Evolutionary conservation across 2,329 filamentous ascomycete genomes (phyloP).

Genomic region (Fusarium torreyae): DNA sequence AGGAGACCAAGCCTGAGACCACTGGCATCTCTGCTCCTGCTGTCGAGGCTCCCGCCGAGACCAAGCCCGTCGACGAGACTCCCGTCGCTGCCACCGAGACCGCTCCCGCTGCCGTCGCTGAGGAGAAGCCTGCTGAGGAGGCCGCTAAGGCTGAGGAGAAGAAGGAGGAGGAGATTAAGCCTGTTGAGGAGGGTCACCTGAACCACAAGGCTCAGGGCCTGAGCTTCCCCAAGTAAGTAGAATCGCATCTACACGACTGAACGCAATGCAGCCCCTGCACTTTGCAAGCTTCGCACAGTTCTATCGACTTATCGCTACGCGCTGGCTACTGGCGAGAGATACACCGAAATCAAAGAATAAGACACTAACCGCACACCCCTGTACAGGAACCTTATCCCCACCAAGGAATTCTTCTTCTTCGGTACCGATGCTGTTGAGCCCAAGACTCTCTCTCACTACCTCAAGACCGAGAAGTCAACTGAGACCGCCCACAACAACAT

Average conservation of each 20-base stretch:
- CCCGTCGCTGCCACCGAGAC: constrained; percentile 54
- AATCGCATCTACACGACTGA: neutral
- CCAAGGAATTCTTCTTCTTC: constrained; percentile 96
- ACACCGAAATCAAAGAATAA: neutral
- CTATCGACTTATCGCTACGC: neutral
- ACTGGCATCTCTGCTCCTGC: constrained; percentile 51
- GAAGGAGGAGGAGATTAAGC: constrained; percentile 73
- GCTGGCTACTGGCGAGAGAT: neutral
- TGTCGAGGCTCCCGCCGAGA: constrained; percentile 54
- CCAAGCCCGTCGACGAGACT: constrained; percentile 59
- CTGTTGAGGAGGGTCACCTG: constrained; percentile 85
- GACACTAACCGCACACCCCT: constrained; percentile 43
- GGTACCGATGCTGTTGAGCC: constrained; percentile 79
- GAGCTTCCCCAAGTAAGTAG: constrained; percentile 84
- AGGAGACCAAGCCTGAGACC: constrained; percentile 64
- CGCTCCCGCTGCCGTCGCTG: constrained; percentile 53
- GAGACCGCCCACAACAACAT: constrained; percentile 81
- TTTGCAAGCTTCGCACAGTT: neutral
- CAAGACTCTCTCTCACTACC: constrained; percentile 81
- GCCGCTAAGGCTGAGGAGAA: constrained; percentile 59
- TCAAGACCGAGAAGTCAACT: constrained; percentile 89
- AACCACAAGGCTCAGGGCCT: constrained; percentile 92
- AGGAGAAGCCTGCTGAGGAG: constrained; percentile 62
- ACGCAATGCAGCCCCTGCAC: neutral
- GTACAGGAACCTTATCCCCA: constrained; percentile 85